Conservation (phyloP, 768 basidiomycete species). For the Guyanaporus albipodus region DNA sequence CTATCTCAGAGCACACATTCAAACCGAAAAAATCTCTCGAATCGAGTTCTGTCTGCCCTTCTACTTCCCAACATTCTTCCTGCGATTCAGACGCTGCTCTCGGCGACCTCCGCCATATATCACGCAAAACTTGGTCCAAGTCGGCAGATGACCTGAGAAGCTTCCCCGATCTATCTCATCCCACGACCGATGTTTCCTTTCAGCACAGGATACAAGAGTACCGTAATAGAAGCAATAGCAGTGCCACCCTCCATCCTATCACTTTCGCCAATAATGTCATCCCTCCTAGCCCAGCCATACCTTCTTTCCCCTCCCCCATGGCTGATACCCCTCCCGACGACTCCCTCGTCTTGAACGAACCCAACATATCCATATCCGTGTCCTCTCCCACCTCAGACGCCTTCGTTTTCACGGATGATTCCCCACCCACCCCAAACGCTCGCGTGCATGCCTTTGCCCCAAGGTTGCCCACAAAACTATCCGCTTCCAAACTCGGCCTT, state of each 20-base stretch:
- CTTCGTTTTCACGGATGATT: slow-evolving; percentile 31
- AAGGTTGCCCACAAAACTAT: slow-evolving; percentile 64
- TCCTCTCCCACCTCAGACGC: slow-evolving; percentile 41
- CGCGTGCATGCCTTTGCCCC: slow-evolving; percentile 71
- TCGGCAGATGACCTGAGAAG: slow-evolving; percentile 77
- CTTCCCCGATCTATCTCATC: slow-evolving; percentile 35
- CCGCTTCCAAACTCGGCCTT: slow-evolving; percentile 46
- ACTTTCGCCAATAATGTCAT: slow-evolving; percentile 25
- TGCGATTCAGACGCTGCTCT: slow-evolving; percentile 35
- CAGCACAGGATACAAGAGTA: slow-evolving; percentile 65
- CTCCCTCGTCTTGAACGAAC: slow-evolving; percentile 18
- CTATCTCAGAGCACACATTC: slow-evolving; percentile 60
- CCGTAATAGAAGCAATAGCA: slow-evolving; percentile 55
- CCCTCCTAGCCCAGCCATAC: slow-evolving; percentile 32
- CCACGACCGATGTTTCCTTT: slow-evolving; percentile 45
- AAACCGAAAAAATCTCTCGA: slow-evolving; percentile 44
- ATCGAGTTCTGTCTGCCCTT: slow-evolving; percentile 31
- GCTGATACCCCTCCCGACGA: slow-evolving; percentile 22
- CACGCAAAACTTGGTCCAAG: slow-evolving; percentile 72
- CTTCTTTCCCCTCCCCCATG: slow-evolving; percentile 40
- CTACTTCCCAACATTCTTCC: slow-evolving; percentile 30
- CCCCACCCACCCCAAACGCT: slow-evolving; percentile 46
- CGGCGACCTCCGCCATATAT: slow-evolving; percentile 68
- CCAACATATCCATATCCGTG: slow-evolving; percentile 45
- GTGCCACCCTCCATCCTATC: slow-evolving; percentile 45